Percentiles rank a stretch among this genome's conserved stretches.
Evolutionary conservation across 2,329 filamentous ascomycete genomes (phyloP).

Genomic region (Stagonosporopsis cucurbitacearum): DNA sequence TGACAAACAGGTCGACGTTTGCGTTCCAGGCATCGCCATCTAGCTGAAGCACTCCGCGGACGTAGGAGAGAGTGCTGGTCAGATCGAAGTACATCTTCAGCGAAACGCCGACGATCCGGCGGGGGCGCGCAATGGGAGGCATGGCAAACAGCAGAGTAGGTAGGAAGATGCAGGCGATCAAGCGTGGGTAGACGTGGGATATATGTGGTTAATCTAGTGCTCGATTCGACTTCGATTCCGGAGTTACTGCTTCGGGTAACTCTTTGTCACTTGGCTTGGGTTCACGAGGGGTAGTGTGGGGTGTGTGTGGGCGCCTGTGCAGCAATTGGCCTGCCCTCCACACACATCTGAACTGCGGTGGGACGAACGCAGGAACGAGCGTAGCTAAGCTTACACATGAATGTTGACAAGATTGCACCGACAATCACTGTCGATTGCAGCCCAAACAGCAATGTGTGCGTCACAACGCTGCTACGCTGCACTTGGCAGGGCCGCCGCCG

Average conservation of each 20-base stretch:
- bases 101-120: conserved; percentile 74
- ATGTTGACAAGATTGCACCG: conserved; percentile 4
- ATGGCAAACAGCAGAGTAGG: conserved; percentile 21
- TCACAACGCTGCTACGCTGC: conserved; percentile 3
- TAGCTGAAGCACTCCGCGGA: conserved; percentile 52
- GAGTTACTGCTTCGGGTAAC: conserved; percentile 6
- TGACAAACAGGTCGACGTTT: conserved; percentile 73
- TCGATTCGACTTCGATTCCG: not conserved
- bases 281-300: conserved; percentile 10
- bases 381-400: conserved; percentile 3
- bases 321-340: not conserved
- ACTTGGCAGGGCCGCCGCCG: conserved; percentile 23
- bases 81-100: conserved; percentile 84
- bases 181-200: not conserved
- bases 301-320: conserved; percentile 1
- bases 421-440: conserved; percentile 7
- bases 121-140: conserved; percentile 50
- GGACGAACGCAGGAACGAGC: not conserved
- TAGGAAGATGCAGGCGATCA: not conserved
- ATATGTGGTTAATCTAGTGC: not conserved
- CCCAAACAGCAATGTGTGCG: conserved; percentile 7
- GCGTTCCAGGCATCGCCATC: conserved; percentile 61
- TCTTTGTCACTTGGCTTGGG: not conserved
- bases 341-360: not conserved
- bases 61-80: conserved; percentile 62